Percentiles rank a stretch among this genome's conserved stretches.
These are phyloP conservation scores for Diplogelasinospora grovesii DNA, from an alignment of 495 filamentous ascomycete species.

Conservation along the genomic window DNA sequence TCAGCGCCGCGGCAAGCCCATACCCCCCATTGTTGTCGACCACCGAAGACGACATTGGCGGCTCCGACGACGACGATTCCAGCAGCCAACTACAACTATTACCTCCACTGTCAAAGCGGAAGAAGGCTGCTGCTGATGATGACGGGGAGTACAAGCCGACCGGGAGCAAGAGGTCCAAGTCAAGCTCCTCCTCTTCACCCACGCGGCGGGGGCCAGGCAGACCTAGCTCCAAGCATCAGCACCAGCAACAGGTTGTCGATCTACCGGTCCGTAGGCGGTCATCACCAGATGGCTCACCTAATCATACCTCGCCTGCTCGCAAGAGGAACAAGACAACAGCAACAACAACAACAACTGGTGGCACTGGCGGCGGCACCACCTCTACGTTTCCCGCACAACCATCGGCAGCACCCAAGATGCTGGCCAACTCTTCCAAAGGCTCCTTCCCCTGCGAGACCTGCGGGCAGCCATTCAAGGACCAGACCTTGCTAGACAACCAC, in stretches of 20 bases:
- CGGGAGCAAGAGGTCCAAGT: conserved; percentile 19
- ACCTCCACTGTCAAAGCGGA: too few relatives aligned
- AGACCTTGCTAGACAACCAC: conserved; percentile 38
- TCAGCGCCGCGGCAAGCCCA: conserved; percentile 9
- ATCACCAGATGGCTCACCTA: not conserved
- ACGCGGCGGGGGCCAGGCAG: not conserved
- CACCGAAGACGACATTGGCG: conserved; percentile 13
- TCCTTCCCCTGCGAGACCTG: conserved; percentile 12
- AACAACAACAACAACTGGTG: not conserved
- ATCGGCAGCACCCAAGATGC: not conserved
- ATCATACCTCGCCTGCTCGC: not conserved
- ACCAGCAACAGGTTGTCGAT: too few relatives aligned
- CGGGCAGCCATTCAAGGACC: conserved; percentile 33
- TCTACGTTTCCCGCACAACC: not conserved
- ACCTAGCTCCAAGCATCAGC: not conserved
- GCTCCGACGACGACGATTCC: conserved; percentile 16
- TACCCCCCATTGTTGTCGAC: conserved; percentile 16
- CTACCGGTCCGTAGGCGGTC: too few relatives aligned
- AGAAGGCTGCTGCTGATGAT: conserved; percentile 15
- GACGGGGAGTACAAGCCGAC: conserved; percentile 15
- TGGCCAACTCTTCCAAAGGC: not conserved
- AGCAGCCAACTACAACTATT: conserved; percentile 12
- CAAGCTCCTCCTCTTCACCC: not conserved
- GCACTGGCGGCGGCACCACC: not conserved
- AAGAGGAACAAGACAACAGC: not conserved